Base-by-base conservation (phyloP, 768 basidiomycete species). In the Macrolepiota fuliginosa region DNA sequence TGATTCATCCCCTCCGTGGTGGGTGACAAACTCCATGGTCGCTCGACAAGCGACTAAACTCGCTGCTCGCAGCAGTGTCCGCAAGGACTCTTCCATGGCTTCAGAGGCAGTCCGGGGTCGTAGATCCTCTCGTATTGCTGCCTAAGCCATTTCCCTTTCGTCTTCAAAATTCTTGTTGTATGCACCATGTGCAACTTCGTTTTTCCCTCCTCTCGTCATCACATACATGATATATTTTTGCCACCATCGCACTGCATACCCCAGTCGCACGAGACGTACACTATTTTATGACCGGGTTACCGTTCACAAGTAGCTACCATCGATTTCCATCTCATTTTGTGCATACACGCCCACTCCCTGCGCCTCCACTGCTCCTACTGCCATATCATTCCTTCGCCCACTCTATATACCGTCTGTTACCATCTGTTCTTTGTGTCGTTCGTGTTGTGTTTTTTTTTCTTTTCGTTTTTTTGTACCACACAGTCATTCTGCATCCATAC, bases 1-100 rank as follows among this genome's bases (percentile, higher is more conserved):
- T 47, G 60, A 54, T 32, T 35, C 54, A 32, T 55, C 60, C 47
- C 53, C 53, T 4, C 54, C 60, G 5, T n/a, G 42, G 35, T 55
- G 60, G 60, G 54, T 35, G 53, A 61, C 60, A 25, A 61, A 47
- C 32, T 55, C 60, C 2, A 55, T 29, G 60, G 54, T 50, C 47
- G 57, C 47, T 29, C 57, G 46, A 39, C 46, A 58, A 13, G 57
- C 47, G 57, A 54, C 54, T 25, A 42, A 49, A 55, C 53, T 46
- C 17, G 54, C 60, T 47, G 37, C 36, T 50, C 54, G 53, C 49
- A 61, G 53, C 54, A 39, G 35, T 19, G 53, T 49, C 46, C 59
- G 53, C 32, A 61, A 61, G 52, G 59, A 54, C 42, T 25, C 53
- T 32, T 36, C 13, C 25, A 9, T 22, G n/a, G 13, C 29, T 32